phyloP scores from a whole-genome alignment of 768 basidiomycete genomes.

The Trametes cubensis region DNA sequence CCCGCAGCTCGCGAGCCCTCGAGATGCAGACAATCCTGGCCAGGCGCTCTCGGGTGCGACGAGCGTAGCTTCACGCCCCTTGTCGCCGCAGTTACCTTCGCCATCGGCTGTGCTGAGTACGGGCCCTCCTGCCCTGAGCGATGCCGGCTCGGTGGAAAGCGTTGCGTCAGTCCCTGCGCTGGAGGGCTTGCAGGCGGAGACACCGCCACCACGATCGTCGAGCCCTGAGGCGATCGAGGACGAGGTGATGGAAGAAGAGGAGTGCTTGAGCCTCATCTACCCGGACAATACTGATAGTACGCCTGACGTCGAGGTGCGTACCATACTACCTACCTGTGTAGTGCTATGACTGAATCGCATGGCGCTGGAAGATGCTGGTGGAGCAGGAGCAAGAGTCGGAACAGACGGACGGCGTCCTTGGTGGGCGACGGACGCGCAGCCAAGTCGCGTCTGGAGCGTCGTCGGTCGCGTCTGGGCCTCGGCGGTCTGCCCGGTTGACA shows the following conservation, averaged over 20 bases:
- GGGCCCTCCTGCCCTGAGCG: not conserved
- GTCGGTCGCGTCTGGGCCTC: slow-evolving; percentile 5
- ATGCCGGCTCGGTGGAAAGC: not conserved
- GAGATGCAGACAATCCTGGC: not conserved
- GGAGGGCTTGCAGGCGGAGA: not conserved
- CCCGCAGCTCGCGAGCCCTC: not conserved
- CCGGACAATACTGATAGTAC: slow-evolving; percentile 10
- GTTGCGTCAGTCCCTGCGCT: not conserved
- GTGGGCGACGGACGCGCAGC: slow-evolving; percentile 8
- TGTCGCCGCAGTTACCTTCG: not conserved
- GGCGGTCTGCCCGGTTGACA: slow-evolving; percentile 21
- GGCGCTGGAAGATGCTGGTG: not conserved
- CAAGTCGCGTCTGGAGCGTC: slow-evolving; percentile 8
- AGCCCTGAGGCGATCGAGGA: slow-evolving; percentile 9
- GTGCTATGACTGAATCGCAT: slow-evolving; percentile 3
- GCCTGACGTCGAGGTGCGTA: slow-evolving; percentile 19
- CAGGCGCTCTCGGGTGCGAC: not conserved
- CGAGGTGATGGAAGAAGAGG: slow-evolving; percentile 17
- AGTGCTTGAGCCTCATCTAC: slow-evolving; percentile 12
- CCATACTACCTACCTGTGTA: not conserved
- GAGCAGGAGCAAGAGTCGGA: not conserved
- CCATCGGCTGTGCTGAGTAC: not conserved
- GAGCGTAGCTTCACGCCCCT: no score
- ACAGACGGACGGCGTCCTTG: not conserved
- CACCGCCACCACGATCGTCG: slow-evolving; percentile 1